Base-by-base conservation (phyloP, 768 basidiomycete species). In the Coprinopsis cinerea region DNA sequence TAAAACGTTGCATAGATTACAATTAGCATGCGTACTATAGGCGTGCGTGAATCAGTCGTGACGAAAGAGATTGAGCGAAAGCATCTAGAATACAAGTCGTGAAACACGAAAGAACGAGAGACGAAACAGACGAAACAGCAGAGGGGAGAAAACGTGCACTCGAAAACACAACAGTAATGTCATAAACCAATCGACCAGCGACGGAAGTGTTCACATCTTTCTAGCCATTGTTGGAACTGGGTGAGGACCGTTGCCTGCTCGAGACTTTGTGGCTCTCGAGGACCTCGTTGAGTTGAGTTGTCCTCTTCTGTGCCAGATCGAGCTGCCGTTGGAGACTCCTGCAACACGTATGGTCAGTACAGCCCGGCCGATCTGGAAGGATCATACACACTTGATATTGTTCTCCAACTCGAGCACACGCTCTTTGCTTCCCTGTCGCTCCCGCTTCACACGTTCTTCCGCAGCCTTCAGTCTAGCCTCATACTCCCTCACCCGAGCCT, bases 401-500 rank as follows among this genome's bases (percentile, higher is more conserved):
- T 63, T 80, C 65, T 89, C 85, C 51, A 92, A 68, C 65, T 92
- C 88, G 10, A 64, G 57, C 1, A 87, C 71, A 18, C 89, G 70
- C 67, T 98, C 95, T 68, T 97, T 99, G 37, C 85, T 80, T 2
- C 95, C 96, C 59, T 97, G 94, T 52, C 89, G 74, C 71, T 95
- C 93, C 48, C 91, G 76, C 75, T 97, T 97, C 55, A 92, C 82
- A 62, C 83, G 84, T 73, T 98, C 94, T 59, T 92, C 91, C 0
- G 90, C 90, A 0, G 83, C 81, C 64, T 83, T 84, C 54, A 93
- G 61, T 15, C 88, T 70, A 13, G 79, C 63, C 67, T 96, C 92
- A 59, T 94, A 93, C 66, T 98, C 94, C 65, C 84, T 86, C 39
- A 98, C 89, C n/a, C 94, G 75, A 0, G 86, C 90, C 59, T 94